Conservation (phyloP, 1,139 yeast species). For the Maudiozyma humilis region DNA sequence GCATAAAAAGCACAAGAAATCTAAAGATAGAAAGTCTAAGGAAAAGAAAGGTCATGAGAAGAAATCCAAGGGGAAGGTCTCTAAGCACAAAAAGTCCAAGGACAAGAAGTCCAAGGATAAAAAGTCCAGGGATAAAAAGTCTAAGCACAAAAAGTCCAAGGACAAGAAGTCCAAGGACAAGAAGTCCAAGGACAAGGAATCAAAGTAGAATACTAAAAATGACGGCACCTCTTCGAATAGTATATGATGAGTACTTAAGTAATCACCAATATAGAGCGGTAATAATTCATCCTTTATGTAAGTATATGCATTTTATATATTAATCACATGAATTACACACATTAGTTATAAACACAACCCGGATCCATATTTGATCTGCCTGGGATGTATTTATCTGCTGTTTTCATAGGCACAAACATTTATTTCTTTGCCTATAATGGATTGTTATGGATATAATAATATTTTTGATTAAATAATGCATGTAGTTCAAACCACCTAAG, state of each 20-base stretch:
- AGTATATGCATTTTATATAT: too few relatives aligned
- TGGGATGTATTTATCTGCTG: too few relatives aligned
- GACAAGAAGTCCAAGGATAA: slow-evolving; percentile 18
- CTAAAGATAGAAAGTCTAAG: slow-evolving; percentile 13
- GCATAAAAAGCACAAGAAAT: slow-evolving; percentile 26
- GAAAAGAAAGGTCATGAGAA: slow-evolving; percentile 20
- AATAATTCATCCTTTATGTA: too few relatives aligned
- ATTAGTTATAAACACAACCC: too few relatives aligned
- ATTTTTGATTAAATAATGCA: background rate
- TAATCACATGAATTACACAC: too few relatives aligned
- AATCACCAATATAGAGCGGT: too few relatives aligned
- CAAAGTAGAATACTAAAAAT: background rate
- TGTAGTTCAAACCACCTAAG: background rate
- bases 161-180: background rate
- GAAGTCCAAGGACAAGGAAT: background rate
- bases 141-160: background rate
- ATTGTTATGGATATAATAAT: background rate
- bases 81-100: slow-evolving; percentile 25
- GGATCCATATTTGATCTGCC: too few relatives aligned
- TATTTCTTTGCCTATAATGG: background rate
- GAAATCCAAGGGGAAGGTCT: slow-evolving; percentile 22
- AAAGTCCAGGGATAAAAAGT: slow-evolving; percentile 18
- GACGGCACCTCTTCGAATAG: too few relatives aligned
- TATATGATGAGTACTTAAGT: too few relatives aligned
- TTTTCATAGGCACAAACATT: too few relatives aligned